Evolutionary conservation across 116 monocot genomes (phyloP), one percentile per base, ranked within the genome.

Genomic region (Phalaenopsis hybrid): DNA sequence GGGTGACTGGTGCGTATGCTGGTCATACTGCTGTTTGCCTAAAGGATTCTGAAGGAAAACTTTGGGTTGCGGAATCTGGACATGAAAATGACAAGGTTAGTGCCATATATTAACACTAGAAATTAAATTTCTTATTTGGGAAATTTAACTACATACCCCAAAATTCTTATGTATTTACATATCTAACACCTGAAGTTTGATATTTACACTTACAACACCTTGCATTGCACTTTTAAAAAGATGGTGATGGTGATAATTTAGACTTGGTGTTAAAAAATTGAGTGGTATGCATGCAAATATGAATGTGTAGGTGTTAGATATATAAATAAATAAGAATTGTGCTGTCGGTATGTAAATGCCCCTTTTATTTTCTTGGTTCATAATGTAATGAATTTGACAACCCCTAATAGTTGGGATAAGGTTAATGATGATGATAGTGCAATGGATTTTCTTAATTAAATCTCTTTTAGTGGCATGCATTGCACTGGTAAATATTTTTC

Each of bases 1-100:
- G 93, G 96, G 96, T 96, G 44, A 93, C 89, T 76, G 96, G 96
- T 51, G 83, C 96, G 70, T 93, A 87, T 81, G 96, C 96, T 55
- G 96, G 93, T 51, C 96, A 96, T 76, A 83, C 89, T 77, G 96
- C 92, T 21, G 92, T 96, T 86, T 90, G 84, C 80, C 85, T 96
- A 0, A 92, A 88, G 73, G 96, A 96, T 85, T 79, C 89, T 78
- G 90, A 96, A 82, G 96, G 96, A 63, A 93, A 87, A 46, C 91
- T 93, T 83, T 96, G 92, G 91, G 86, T 96, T 86, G 96, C 81
- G 46, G 96, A 96, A 79, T 96, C 96, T 75, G 96, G 96, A 78
- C 83, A 90, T 86, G 93, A 93, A 82, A 90, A 92, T 88, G 93
- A 93, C 57, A 67, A 96, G 89, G 96, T 95, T 63, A 65, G 80